Conservation (phyloP, 257 asterid species). For the Buddleja alternifolia region DNA sequence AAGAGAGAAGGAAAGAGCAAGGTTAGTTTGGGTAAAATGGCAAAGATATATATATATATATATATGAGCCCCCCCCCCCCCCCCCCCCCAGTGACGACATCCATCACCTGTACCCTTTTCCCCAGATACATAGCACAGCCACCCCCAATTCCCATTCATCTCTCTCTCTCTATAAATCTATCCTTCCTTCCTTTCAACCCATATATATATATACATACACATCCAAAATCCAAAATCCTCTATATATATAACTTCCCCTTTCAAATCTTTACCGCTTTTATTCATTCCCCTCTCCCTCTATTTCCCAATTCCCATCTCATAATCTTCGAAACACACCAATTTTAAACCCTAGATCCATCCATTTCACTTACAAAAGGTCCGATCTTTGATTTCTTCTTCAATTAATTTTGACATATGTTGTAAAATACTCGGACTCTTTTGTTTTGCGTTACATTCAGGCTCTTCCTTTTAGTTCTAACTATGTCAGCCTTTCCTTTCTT, state of each 20-base stretch:
- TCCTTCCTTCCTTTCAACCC: slow-evolving; percentile 7
- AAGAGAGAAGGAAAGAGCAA: not conserved
- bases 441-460: not conserved
- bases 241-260: slow-evolving; percentile 44
- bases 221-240: no score
- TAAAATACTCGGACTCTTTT: no score
- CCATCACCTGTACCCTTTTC: slow-evolving; percentile 31
- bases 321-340: not conserved
- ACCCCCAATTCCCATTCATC: slow-evolving; percentile 21
- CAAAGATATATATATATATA: no score
- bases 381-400: no score
- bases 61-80: no score
- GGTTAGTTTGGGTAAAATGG: slow-evolving; percentile 38
- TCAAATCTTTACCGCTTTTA: slow-evolving; percentile 54
- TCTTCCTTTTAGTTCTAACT: not conserved
- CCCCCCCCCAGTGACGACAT: no score
- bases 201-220: slow-evolving; percentile 25
- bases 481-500: not conserved
- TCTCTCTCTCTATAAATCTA: slow-evolving; percentile 33
- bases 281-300: not conserved
- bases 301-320: slow-evolving; percentile 13
- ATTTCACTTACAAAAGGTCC: slow-evolving; percentile 32
- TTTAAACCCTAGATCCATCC: slow-evolving; percentile 46
- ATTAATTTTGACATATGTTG: no score
- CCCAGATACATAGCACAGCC: slow-evolving; percentile 21